Evolutionary conservation across 345 rosid genomes (phyloP).

Genomic region (Pistacia atlantica): DNA sequence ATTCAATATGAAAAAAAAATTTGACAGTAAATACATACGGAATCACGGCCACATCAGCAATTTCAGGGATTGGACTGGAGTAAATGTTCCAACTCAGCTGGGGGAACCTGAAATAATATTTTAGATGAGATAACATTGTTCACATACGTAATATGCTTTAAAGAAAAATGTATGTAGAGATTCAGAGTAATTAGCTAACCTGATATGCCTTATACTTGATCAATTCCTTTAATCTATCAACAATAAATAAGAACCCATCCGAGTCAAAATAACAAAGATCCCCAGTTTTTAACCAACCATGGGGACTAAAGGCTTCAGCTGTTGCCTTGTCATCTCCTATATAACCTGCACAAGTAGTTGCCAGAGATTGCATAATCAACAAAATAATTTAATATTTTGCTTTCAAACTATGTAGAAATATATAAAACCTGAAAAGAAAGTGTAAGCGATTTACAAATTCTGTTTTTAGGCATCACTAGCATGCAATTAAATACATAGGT

Average conservation of each 20-base stretch:
- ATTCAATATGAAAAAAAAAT: neutral
- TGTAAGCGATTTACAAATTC: neutral
- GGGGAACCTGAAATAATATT: slow-evolving; percentile 43
- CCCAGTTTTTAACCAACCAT: slow-evolving; percentile 93
- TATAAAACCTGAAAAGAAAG: neutral
- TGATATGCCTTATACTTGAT: slow-evolving; percentile 91
- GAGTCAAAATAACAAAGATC: slow-evolving; percentile 82
- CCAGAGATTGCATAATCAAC: neutral
- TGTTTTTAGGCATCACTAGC: too few relatives aligned
- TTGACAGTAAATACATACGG: slow-evolving; percentile 32
- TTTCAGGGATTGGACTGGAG: slow-evolving; percentile 46
- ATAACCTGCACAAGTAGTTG: slow-evolving; percentile 53
- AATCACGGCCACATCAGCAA: slow-evolving; percentile 54
- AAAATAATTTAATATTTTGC: neutral
- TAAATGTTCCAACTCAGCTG: slow-evolving; percentile 58
- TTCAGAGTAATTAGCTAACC: slow-evolving; percentile 39
- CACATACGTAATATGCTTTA: neutral
- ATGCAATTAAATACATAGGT: too few relatives aligned
- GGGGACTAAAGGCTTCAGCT: slow-evolving; percentile 65
- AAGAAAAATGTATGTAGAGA: neutral
- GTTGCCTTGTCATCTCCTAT: slow-evolving; percentile 80
- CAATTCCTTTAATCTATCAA: slow-evolving; percentile 86
- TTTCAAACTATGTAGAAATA: neutral
- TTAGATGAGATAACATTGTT: neutral
- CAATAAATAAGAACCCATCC: slow-evolving; percentile 63